Evolutionary conservation across 352 stramenopile genomes (phyloP).

Genomic region (Phytophthora rubi): DNA sequence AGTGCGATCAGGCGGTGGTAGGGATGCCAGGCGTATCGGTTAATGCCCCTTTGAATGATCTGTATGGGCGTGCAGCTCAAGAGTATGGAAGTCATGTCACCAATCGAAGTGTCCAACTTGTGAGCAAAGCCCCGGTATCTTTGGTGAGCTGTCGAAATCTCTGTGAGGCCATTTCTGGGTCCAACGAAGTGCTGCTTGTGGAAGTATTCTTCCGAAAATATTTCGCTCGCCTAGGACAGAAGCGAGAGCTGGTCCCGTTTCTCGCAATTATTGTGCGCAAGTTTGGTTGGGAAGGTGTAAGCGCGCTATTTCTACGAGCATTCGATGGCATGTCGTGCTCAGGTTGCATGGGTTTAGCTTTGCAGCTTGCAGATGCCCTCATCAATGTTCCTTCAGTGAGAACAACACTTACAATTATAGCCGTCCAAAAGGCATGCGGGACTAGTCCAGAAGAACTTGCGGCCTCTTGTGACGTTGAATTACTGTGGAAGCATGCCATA

Average conservation of each 20-base stretch:
- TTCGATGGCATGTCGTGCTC: slow-evolving; percentile 1
- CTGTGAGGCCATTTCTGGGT: slow-evolving; percentile 4
- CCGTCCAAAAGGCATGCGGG: slow-evolving; percentile 9
- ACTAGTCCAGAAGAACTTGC: slow-evolving; percentile 6
- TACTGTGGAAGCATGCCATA: slow-evolving; percentile 21
- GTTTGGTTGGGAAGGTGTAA: slow-evolving; percentile 7
- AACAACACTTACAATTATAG: background rate
- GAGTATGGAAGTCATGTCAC: background rate
- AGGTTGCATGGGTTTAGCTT: background rate
- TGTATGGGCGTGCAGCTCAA: background rate
- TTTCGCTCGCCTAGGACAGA: slow-evolving; percentile 4
- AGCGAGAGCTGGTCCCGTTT: slow-evolving; percentile 3
- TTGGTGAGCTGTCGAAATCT: slow-evolving; percentile 12
- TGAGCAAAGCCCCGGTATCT: background rate
- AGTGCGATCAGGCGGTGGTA: background rate
- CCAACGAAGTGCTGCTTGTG: slow-evolving; percentile 4
- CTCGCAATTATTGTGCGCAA: slow-evolving; percentile 13
- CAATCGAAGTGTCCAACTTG: background rate
- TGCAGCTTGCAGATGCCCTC: slow-evolving; percentile 2
- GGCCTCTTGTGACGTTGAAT: slow-evolving; percentile 2
- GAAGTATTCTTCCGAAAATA: slow-evolving; percentile 13
- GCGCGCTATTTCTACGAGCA: background rate
- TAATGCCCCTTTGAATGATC: background rate
- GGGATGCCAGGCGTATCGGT: background rate
- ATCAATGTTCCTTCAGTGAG: background rate